Conservation (phyloP, 2,329 filamentous ascomycete genomes). For the Daldinia sp. region DNA sequence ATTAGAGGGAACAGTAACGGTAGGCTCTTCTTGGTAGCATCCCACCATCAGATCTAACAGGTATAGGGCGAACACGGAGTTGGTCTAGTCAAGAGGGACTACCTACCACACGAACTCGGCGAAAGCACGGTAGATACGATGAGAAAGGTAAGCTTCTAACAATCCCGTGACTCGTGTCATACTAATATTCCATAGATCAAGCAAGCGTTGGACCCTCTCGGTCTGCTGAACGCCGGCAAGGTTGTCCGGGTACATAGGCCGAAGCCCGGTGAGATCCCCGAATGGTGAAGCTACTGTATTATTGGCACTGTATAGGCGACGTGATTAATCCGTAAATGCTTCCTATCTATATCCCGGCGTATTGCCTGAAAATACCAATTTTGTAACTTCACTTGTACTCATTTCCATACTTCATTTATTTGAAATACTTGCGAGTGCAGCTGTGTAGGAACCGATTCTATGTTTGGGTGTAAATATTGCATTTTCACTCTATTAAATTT, state of each 20-base stretch:
- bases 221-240: slow-evolving; percentile 74
- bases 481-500: slow-evolving; percentile 13
- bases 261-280: slow-evolving; percentile 55
- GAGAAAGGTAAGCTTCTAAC: slow-evolving; percentile 69
- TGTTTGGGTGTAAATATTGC: background rate
- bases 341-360: background rate
- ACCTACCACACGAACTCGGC: slow-evolving; percentile 80
- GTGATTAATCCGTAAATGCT: slow-evolving; percentile 22
- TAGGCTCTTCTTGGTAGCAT: slow-evolving; percentile 44
- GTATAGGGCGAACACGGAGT: slow-evolving; percentile 80
- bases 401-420: background rate
- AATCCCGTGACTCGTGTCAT: background rate
- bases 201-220: slow-evolving; percentile 79
- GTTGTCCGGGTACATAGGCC: slow-evolving; percentile 68
- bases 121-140: slow-evolving; percentile 79
- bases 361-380: slow-evolving; percentile 1
- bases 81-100: slow-evolving; percentile 84
- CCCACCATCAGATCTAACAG: slow-evolving; percentile 3
- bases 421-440: slow-evolving; percentile 5
- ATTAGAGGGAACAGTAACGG: slow-evolving; percentile 84
- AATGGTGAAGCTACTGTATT: slow-evolving; percentile 50
- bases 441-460: background rate
- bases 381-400: slow-evolving; percentile 12
- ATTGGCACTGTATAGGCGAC: slow-evolving; percentile 7
- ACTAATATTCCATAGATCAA: slow-evolving; percentile 66